These are phyloP conservation scores for Ilex aquifolium DNA, from an alignment of 257 asterid genomes.

Conservation along the genomic window DNA sequence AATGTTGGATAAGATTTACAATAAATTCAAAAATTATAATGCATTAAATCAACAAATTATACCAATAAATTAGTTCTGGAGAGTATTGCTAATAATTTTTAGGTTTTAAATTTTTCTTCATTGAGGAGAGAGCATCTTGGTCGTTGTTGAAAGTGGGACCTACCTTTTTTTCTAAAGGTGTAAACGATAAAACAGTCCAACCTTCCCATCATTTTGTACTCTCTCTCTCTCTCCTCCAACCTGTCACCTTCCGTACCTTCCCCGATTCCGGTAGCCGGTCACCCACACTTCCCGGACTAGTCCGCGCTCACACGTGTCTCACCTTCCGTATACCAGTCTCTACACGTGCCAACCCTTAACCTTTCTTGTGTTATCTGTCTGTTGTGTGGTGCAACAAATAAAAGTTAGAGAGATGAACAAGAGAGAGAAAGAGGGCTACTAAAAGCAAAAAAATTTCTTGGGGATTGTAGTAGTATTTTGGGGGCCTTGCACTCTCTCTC, in stretches of 20 bases:
- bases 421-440: constrained; percentile 5
- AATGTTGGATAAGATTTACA: too few relatives aligned
- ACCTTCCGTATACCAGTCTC: background rate
- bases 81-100: too few relatives aligned
- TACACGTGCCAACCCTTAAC: too few relatives aligned
- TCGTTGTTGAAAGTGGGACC: too few relatives aligned
- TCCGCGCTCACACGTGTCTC: constrained; percentile 16
- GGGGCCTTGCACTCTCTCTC: background rate
- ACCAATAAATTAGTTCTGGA: too few relatives aligned
- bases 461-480: constrained; percentile 1
- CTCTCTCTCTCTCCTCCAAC: constrained; percentile 16
- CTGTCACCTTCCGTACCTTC: constrained; percentile 24
- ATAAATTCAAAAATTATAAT: too few relatives aligned
- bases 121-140: too few relatives aligned
- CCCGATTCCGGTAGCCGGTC: constrained; percentile 28
- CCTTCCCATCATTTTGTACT: too few relatives aligned
- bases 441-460: constrained; percentile 1
- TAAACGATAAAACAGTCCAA: too few relatives aligned
- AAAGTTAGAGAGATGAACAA: constrained; percentile 65
- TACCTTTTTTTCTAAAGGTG: too few relatives aligned
- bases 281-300: background rate
- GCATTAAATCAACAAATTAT: too few relatives aligned
- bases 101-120: too few relatives aligned
- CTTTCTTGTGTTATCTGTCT: background rate
- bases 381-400: constrained; percentile 80